Evolutionary conservation across 208 protist genomes (phyloP).

Genomic region (Leishmania arabica): DNA sequence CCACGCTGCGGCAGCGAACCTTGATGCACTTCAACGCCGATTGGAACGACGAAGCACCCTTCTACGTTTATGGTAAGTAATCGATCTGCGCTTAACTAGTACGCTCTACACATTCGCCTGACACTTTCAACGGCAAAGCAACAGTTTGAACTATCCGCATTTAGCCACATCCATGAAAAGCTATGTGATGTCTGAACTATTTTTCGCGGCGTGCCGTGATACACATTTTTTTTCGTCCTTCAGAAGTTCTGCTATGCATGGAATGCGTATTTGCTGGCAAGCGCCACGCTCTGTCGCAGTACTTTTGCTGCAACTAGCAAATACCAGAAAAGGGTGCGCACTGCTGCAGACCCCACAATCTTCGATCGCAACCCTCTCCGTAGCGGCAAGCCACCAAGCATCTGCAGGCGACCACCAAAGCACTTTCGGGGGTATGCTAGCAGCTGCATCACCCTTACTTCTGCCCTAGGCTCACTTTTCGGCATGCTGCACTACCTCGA

Average conservation of each 20-base stretch:
- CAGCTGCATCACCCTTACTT: background rate
- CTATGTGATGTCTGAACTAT: background rate
- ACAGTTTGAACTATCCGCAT: background rate
- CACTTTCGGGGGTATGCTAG: background rate
- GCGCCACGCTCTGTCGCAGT: background rate
- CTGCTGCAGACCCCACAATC: background rate
- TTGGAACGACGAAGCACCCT: conserved; percentile 81
- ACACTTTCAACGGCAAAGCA: background rate
- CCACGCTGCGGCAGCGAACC: conserved; percentile 42
- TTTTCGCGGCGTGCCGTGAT: background rate
- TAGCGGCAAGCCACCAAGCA: background rate
- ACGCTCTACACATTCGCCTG: background rate
- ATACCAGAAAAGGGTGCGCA: background rate
- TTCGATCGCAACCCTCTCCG: background rate
- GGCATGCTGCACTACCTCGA: background rate
- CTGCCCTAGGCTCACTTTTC: background rate
- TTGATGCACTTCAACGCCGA: conserved; percentile 61
- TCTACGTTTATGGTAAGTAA: conserved; percentile 66
- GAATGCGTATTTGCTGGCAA: background rate
- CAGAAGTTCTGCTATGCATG: background rate
- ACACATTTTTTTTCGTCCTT: background rate
- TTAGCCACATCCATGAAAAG: background rate
- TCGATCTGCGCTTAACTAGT: background rate
- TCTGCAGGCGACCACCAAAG: background rate
- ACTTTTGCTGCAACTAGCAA: background rate